A percentile compares a stretch with the other conserved stretches of the same genome.
Evolutionary conservation across 2,329 filamentous ascomycete species (phyloP).

Genomic region (Beauveria bassiana): DNA sequence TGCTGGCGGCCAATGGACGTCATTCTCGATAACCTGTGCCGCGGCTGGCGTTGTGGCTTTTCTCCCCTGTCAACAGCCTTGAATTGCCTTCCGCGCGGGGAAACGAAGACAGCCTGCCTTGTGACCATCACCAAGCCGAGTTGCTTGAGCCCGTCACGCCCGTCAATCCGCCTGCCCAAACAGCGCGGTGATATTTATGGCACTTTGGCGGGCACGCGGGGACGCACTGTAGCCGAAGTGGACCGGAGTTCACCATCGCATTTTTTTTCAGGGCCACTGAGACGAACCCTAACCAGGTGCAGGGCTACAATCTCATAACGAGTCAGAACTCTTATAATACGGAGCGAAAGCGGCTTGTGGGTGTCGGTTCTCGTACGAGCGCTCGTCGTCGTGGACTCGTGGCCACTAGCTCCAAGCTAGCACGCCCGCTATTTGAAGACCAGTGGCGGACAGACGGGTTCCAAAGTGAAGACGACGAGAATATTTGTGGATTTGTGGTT

Average conservation of each 20-base stretch:
- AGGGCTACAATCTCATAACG: not conserved
- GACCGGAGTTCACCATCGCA: not conserved
- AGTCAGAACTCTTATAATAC: not conserved
- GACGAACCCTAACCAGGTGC: not conserved
- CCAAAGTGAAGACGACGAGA: not conserved
- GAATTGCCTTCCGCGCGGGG: not conserved
- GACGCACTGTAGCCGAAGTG: not conserved
- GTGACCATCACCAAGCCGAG: not conserved
- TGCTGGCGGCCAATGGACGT: not conserved
- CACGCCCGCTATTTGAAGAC: not conserved
- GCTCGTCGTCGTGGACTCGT: not conserved
- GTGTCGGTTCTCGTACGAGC: not conserved
- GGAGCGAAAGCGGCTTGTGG: not conserved
- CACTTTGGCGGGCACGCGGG: not conserved
- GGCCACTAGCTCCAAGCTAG: not conserved
- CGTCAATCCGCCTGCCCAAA: not conserved
- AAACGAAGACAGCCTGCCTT: not conserved
- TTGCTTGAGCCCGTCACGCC: no score
- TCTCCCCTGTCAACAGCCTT: not conserved
- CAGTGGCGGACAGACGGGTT: not conserved
- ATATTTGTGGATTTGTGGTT: not conserved
- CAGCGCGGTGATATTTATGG: not conserved
- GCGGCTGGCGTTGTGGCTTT: conserved; percentile 5
- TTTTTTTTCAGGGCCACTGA: not conserved
- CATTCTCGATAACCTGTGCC: not conserved